These are phyloP conservation scores for Euryodendron excelsum DNA, from an alignment of 148 eudicot genomes.

Conservation along the genomic window DNA sequence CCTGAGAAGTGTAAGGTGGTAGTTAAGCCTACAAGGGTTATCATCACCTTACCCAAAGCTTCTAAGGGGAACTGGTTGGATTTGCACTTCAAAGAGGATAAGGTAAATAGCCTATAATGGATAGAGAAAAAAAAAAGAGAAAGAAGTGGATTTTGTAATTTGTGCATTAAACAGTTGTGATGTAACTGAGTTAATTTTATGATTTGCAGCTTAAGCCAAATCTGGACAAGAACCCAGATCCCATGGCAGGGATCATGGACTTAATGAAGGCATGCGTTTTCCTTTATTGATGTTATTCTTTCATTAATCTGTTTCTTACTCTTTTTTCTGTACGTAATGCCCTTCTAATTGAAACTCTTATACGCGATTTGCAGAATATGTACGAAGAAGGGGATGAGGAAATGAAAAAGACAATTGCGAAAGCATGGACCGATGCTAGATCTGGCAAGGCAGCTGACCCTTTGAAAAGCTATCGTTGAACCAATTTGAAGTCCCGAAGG, in stretches of 20 bases:
- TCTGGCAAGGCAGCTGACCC: slow-evolving; percentile 85
- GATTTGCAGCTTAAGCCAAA: slow-evolving; percentile 64
- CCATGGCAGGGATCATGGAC: slow-evolving; percentile 98
- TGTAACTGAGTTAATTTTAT: neutral
- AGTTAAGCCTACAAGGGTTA: slow-evolving; percentile 79
- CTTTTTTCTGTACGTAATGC: neutral
- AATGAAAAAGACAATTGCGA: slow-evolving; percentile 86
- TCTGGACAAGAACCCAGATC: slow-evolving; percentile 70
- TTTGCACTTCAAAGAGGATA: slow-evolving; percentile 82
- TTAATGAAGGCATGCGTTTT: slow-evolving; percentile 74
- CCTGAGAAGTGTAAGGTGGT: slow-evolving; percentile 77
- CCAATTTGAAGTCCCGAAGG: neutral
- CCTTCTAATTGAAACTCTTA: neutral
- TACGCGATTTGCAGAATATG: slow-evolving; percentile 66
- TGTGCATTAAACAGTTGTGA: too few relatives aligned
- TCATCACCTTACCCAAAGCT: slow-evolving; percentile 60
- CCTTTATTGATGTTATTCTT: neutral
- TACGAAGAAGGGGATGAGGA: slow-evolving; percentile 97
- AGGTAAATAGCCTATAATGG: slow-evolving; percentile 37
- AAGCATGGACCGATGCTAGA: slow-evolving; percentile 93
- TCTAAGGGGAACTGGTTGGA: slow-evolving; percentile 83
- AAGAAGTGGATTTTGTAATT: neutral
- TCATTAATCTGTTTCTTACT: neutral
- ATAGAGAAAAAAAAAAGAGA: too few relatives aligned
- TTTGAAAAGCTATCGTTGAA: slow-evolving; percentile 41